Evolutionary conservation across 2,329 filamentous ascomycete genomes (phyloP).

Genomic region (Aspergillus vadensis): DNA sequence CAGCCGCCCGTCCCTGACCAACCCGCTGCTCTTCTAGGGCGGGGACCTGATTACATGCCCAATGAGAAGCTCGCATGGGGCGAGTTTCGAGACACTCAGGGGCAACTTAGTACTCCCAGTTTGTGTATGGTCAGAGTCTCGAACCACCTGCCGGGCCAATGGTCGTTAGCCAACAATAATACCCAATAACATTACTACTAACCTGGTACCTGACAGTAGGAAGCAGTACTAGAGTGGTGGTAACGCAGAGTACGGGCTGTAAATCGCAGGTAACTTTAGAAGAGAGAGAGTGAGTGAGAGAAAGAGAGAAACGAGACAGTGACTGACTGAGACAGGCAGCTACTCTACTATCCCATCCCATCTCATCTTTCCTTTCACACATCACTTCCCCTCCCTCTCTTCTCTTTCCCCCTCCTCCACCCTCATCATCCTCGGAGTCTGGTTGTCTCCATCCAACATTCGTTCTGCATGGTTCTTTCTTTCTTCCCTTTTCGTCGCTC

Average conservation of each 20-base stretch:
- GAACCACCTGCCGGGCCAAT: constrained; percentile 14
- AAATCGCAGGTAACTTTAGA: background rate
- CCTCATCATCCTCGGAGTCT: background rate
- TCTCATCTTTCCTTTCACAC: background rate
- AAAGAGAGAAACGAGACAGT: too few relatives aligned
- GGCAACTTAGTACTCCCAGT: constrained; percentile 11
- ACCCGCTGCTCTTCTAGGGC: constrained; percentile 5
- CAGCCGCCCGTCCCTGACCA: background rate
- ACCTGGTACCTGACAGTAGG: constrained; percentile 4
- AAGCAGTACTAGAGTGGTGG: background rate
- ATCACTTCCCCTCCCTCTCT: background rate
- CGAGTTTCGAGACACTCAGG: constrained; percentile 24
- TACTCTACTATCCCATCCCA: background rate
- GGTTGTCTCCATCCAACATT: constrained; percentile 8
- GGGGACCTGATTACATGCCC: background rate
- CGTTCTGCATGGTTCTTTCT: constrained; percentile 3
- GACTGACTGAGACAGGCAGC: too few relatives aligned
- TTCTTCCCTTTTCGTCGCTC: background rate
- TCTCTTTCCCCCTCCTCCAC: background rate
- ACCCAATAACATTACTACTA: background rate
- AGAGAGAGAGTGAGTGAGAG: background rate
- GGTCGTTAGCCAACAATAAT: background rate
- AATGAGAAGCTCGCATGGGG: constrained; percentile 9
- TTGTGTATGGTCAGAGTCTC: constrained; percentile 16
- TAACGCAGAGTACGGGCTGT: background rate